Conservation (phyloP, 2,329 filamentous ascomycete genomes). For the Lachnellula subtilissima region DNA sequence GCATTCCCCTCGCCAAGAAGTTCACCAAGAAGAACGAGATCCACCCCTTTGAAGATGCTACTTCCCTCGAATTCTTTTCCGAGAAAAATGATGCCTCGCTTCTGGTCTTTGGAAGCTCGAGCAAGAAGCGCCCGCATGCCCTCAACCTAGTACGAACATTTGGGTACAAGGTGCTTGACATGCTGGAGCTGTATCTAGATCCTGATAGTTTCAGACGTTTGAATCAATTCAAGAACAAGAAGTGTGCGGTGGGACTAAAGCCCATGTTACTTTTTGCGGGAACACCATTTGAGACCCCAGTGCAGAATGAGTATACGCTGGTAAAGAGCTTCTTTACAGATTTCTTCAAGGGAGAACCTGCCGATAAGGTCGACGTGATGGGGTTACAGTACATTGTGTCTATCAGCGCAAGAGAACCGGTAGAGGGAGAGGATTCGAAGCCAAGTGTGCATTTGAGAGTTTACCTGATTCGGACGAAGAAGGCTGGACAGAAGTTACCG, state of each 20-base stretch:
- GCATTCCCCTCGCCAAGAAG: conserved; percentile 77
- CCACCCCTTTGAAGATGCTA: conserved; percentile 87
- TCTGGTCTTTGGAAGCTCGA: conserved; percentile 77
- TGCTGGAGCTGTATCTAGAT: conserved; percentile 86
- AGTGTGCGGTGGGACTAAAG: conserved; percentile 75
- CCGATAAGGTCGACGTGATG: conserved; percentile 85
- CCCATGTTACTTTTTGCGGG: conserved; percentile 91
- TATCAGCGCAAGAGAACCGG: conserved; percentile 67
- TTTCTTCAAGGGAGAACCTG: conserved; percentile 78
- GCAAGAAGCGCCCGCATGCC: conserved; percentile 93
- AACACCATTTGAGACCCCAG: conserved; percentile 78
- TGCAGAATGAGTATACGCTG: conserved; percentile 73
- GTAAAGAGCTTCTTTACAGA: conserved; percentile 85
- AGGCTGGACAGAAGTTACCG: conserved; percentile 79
- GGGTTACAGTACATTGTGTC: conserved; percentile 88
- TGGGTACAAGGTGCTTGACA: conserved; percentile 82
- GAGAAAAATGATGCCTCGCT: conserved; percentile 92
- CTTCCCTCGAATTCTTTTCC: conserved; percentile 89
- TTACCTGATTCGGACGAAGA: conserved; percentile 82
- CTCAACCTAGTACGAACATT: conserved; percentile 81
- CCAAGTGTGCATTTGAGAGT: conserved; percentile 64
- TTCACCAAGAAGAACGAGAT: conserved; percentile 97
- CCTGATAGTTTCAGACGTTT: conserved; percentile 65
- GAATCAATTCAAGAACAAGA: conserved; percentile 70
- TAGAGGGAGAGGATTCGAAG: conserved; percentile 43